Percentiles rank a stretch among this genome's conserved stretches.
These are phyloP conservation scores for Blastobotrys mokoenaii DNA, from an alignment of 805 yeast genomes.

Conservation along the genomic window DNA sequence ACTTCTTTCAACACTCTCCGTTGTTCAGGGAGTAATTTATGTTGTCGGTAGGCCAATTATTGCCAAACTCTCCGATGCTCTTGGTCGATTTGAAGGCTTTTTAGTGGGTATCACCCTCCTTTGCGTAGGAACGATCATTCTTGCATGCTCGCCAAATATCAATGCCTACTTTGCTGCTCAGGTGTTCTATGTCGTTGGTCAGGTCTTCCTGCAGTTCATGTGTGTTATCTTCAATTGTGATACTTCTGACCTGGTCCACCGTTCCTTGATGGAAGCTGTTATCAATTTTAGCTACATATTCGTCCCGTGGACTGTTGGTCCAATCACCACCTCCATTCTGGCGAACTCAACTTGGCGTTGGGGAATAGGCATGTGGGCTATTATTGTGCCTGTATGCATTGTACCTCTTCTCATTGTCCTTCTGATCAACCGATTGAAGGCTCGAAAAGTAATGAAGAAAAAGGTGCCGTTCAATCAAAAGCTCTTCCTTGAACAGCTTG, in stretches of 20 bases:
- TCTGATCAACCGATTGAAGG: slow-evolving; percentile 12
- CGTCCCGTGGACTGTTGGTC: slow-evolving; percentile 35
- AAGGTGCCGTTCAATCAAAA: background rate
- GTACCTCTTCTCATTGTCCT: slow-evolving; percentile 19
- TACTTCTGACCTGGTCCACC: slow-evolving; percentile 32
- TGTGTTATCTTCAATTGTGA: slow-evolving; percentile 31
- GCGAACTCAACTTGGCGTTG: slow-evolving; percentile 39
- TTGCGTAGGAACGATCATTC: slow-evolving; percentile 31
- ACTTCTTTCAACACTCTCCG: slow-evolving; percentile 32
- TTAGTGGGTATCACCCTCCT: slow-evolving; percentile 19
- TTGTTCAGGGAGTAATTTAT: slow-evolving; percentile 33
- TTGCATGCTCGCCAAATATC: slow-evolving; percentile 32
- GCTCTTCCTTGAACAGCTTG: slow-evolving; percentile 1
- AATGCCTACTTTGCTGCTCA: slow-evolving; percentile 32
- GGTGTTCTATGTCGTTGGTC: slow-evolving; percentile 32
- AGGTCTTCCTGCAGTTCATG: slow-evolving; percentile 31
- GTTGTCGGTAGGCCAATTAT: slow-evolving; percentile 34
- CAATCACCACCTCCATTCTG: slow-evolving; percentile 22
- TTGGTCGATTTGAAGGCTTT: slow-evolving; percentile 35
- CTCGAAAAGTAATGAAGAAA: slow-evolving; percentile 7
- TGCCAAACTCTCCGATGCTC: slow-evolving; percentile 35
- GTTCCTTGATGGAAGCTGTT: slow-evolving; percentile 31
- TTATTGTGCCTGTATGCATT: slow-evolving; percentile 35
- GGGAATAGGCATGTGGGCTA: slow-evolving; percentile 45
- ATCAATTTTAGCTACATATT: slow-evolving; percentile 32